Conservation (phyloP, 2,329 filamentous ascomycete species). For the Xylariaceae sp. region DNA sequence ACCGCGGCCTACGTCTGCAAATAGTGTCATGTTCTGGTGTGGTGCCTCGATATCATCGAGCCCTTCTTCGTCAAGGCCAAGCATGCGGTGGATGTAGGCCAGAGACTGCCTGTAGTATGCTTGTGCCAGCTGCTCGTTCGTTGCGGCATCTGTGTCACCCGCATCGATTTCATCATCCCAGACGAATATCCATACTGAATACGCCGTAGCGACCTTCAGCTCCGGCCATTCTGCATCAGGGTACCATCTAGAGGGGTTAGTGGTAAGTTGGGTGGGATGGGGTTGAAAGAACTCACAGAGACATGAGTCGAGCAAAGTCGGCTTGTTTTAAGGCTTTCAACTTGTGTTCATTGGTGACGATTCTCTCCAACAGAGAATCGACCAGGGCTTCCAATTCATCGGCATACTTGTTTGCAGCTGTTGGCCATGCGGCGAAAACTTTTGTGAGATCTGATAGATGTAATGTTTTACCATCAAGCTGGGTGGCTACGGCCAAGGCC, state of each 20-base stretch:
- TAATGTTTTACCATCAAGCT: constrained; percentile 34
- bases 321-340: constrained; percentile 44
- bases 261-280: not conserved
- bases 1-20: constrained; percentile 35
- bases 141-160: constrained; percentile 42
- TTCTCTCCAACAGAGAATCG: constrained; percentile 34
- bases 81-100: constrained; percentile 37
- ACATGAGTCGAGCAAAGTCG: constrained; percentile 43
- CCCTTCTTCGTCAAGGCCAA: constrained; percentile 33
- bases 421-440: constrained; percentile 36
- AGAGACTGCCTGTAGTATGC: constrained; percentile 42
- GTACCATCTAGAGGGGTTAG: constrained; percentile 39
- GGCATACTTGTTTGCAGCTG: constrained; percentile 34
- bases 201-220: constrained; percentile 41
- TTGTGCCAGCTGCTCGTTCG: constrained; percentile 38
- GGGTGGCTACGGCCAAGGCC: constrained; percentile 30
- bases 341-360: constrained; percentile 39
- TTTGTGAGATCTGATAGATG: constrained; percentile 37
- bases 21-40: constrained; percentile 38
- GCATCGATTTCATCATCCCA: constrained; percentile 47
- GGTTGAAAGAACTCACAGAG: constrained; percentile 39
- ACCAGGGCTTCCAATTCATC: constrained; percentile 34
- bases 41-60: constrained; percentile 22
- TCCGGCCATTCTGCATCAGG: constrained; percentile 44
- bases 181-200: constrained; percentile 45